Base-by-base conservation (phyloP, 2,329 filamentous ascomycete genomes). In the Scortechinia acanthostroma region DNA sequence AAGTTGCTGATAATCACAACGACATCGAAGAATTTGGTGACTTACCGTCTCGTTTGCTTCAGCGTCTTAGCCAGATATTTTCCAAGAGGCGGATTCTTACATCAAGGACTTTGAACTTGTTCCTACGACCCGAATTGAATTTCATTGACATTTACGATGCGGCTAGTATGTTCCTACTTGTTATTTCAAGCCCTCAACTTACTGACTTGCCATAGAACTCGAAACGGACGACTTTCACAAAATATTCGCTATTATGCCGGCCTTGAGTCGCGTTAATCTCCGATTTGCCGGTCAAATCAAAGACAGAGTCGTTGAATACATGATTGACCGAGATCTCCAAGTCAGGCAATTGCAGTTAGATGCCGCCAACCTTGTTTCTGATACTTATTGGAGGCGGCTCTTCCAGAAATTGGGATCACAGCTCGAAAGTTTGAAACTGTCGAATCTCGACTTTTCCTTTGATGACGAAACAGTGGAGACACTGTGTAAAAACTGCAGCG, bases 211-310 rank as follows among this genome's bases (percentile, higher is more conserved):
- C n/a, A n/a, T 70, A 52, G 83, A 82, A 52, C 74, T 97, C 10
- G 76, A 77, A 43, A 76, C 78, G 2, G 78, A 90, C 51, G 89
- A 97, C 55, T 90, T 86, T 51, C 76, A 87, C 42, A 77, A 83
- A 51, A 88, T 95, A 35, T 90, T 96, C 50, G 84, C 89, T 44
- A 74, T 80, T 2, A 82, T 86, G 47, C 80, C 87, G 0, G 72
- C 71, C 4, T 68, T 95, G 45, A 79, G 79, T 53, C 75, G 74
- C 37, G 71, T 96, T 46, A 86, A 89, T 51, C 68, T 95, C 10
- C 81, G 86, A 43, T 91, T 91, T 55, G 88, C 84, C n/a, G 87
- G 93, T 43, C 91, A 95, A 57, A 85, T 96, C 71, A 95, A 95
- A 62, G 86, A 96, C 55, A 72, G 73, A 30, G 86, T 90, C 35